Evolutionary conservation across 257 asterid genomes (phyloP), one percentile per base, ranked within the genome.

Genomic region (Solanum stenotomum): DNA sequence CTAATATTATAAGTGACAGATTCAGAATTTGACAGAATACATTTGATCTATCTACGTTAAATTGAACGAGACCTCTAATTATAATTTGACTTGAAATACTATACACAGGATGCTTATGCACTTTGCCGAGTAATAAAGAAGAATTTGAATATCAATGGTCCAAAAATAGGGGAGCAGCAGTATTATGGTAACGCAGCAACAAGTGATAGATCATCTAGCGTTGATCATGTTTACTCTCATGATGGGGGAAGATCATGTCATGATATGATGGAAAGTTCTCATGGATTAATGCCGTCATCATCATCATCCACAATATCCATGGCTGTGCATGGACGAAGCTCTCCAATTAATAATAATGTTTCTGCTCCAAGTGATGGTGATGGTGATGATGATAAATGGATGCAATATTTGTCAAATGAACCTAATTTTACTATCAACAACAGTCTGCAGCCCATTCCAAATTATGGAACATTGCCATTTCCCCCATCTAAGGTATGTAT

Each of bases 61-160:
- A 56, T 59, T 59, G 29, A n/a, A 52, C 23, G 23, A 16, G 63
- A 2, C 63, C 63, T 18, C 63, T 52, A 52, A 52, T 52, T 52
- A 52, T 52, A 52, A 52, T 52, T 18, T 52, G 8, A 5, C 63
- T 52, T 52, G 63, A 5, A 5, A 52, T 52, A 18, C 63, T 52
- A 18, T 52, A 52, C 65, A 56, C 88, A 97, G 98, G 99, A 96
- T 85, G 95, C 97, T 6, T 98, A 98, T 87, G 99, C 99, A 8
- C 97, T 98, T 84, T 98, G 99, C 74, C 97, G 99, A 0, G 89
- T 98, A 33, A 94, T 98, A 91, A 98, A 96, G 97, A 98, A 95
- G 93, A 96, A 93, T 88, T 87, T 97, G 91, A 82, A 77, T 75
- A 29, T 7, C 0, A 75, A n/a, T 56, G 89, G 89, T 33, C 95